Base-by-base conservation (phyloP, 2,329 filamentous ascomycete species). In the Cadophora gregata region DNA sequence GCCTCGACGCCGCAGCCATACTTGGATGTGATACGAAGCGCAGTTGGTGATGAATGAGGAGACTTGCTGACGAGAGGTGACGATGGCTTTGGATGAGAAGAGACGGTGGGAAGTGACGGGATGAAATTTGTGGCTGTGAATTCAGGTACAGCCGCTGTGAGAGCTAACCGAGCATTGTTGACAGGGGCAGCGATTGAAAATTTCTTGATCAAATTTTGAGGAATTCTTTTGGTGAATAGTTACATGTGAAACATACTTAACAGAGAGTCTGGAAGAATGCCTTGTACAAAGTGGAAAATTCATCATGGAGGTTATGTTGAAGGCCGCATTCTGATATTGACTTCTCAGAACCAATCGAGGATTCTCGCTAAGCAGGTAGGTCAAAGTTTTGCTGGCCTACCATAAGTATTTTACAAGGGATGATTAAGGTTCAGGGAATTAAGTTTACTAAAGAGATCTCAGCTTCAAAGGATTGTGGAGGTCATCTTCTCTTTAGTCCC, bases 1-100 rank as follows among this genome's bases (percentile, higher is more conserved):
- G 24, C 10, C 24, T 14, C 48, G 21, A 10, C 25, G 58, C 58
- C 38, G 24, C 58, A 60, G 38, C 38, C 38, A 25, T 31, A 19
- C 58, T 47, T 9, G 19, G 56, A 27, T 14, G 24, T 21, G 19
- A 5, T 25, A 33, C 42, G 55, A 58, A 42, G 33, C 55, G 55
- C 55, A 58, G 31, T 42, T n/a, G 58, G 27, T 45, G 25, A 38
- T 19, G 27, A 8, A 27, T n/a, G 58, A 47, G 58, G 58, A 47
- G 58, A 60, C 48, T 60, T 60, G 38, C 25, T 60, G 36, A 47
- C 38, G 58, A 33, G 38, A 48, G 38, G 58, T 7, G 33, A n/a
- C n/a, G 21, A 4, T 14, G 14, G 38, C 48, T 38, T n/a, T 59
- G 56, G 36, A 21, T 59, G 56, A 38, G 31, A 58, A 58, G 53